Evolutionary conservation across 805 yeast species (phyloP), one percentile per base, ranked within the genome.

Genomic region (Yamadazyma ubonensis): DNA sequence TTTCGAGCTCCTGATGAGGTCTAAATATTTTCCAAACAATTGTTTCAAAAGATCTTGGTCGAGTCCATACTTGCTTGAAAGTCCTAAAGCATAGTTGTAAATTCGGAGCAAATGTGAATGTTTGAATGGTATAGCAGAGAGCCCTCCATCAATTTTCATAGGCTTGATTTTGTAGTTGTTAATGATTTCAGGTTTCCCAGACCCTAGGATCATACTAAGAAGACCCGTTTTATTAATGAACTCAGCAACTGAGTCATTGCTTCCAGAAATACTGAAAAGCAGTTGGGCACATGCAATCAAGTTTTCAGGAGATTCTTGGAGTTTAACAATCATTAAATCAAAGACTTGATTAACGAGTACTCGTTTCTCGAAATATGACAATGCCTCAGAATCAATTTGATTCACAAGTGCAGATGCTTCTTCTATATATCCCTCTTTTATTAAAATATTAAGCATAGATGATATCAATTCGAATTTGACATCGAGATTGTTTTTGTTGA

Each of bases 381-480:
- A 37, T 2, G 36, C 41, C 6, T 53, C 55, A 20, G 59, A 49
- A 26, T 58, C 53, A 7, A 69, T 46, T 26, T 49, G 54, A 40
- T 68, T 68, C 23, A 68, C 53, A 16, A 69, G 38, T 3, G 53
- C 20, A 6, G 67, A 52, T 0, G 70, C 70, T 40, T 67, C 71
- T 20, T 63, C 58, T 42, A 48, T 54, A 38, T 50, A 55, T 1
- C 58, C 54, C 23, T 60, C 60, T 3, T 39, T 32, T 12, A 68
- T 50, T 19, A 68, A 53, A n/a, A 51, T 49, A n/a, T 48, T 44
- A 42, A 69, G 53, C n/a, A 68, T 47, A 2, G 53, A 47, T 15
- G 62, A 36, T 5, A 65, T 43, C 1, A 59, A 52, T 2, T 49
- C 46, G 11, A 58, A 57, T 6, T 48, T 43, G 6, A 68, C 45